These are phyloP conservation scores for Schizosaccharomyces octosporus DNA, from an alignment of 805 yeast species.

Conservation along the genomic window DNA sequence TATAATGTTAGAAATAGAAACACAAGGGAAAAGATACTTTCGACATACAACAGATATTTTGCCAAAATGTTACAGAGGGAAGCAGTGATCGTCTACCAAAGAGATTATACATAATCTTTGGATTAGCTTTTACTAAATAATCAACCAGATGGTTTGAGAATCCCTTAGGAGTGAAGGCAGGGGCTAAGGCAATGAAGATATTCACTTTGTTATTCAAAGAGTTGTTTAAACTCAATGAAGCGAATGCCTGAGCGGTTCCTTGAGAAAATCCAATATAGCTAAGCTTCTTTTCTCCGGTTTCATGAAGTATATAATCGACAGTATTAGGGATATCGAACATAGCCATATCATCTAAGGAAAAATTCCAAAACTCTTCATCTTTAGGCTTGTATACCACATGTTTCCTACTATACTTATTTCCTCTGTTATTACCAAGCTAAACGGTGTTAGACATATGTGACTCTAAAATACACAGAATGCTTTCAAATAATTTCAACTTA, in stretches of 20 bases:
- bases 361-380: constrained; percentile 54
- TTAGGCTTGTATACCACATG: constrained; percentile 27
- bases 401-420: constrained; percentile 76
- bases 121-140: constrained; percentile 49
- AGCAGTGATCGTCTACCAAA: constrained; percentile 56
- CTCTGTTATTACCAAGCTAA: constrained; percentile 67
- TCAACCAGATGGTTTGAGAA: constrained; percentile 54
- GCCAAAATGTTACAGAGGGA: constrained; percentile 64
- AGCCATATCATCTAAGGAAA: constrained; percentile 78
- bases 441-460: not conserved
- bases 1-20: not conserved
- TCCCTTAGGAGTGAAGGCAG: constrained; percentile 83
- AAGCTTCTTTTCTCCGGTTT: constrained; percentile 22
- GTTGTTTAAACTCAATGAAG: constrained; percentile 42
- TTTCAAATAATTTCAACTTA: not conserved
- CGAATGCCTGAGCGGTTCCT: constrained; percentile 85
- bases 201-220: constrained; percentile 30
- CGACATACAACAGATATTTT: constrained; percentile 25
- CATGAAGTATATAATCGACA: constrained; percentile 41
- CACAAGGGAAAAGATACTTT: constrained; percentile 1
- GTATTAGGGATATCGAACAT: constrained; percentile 70
- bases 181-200: constrained; percentile 60
- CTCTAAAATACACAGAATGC: not conserved
- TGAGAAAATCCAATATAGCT: constrained; percentile 76
- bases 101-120: constrained; percentile 38